phyloP scores from a whole-genome alignment of 768 basidiomycete genomes.

The Candolleomyces efflorescens region DNA sequence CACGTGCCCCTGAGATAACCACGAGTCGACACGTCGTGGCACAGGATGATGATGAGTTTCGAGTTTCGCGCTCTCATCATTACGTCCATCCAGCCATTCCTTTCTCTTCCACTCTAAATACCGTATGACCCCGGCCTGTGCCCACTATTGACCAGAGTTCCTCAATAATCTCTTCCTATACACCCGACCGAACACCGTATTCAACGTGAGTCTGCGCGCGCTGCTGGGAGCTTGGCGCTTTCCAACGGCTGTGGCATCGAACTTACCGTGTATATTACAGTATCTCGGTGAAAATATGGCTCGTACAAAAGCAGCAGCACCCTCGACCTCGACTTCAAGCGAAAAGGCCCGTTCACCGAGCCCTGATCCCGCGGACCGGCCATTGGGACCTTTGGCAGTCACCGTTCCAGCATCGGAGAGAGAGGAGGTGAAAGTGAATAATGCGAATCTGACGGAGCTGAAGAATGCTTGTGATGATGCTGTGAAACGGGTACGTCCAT shows the following conservation, averaged over 20 bases:
- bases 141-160: neutral
- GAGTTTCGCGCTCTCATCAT: neutral
- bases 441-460: constrained; percentile 50
- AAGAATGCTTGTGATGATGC: constrained; percentile 84
- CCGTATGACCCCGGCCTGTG: too few relatives aligned
- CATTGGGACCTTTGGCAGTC: constrained; percentile 52
- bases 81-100: neutral
- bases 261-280: neutral
- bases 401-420: constrained; percentile 38
- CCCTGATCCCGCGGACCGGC: constrained; percentile 34
- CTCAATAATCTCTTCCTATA: too few relatives aligned
- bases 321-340: neutral
- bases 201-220: too few relatives aligned
- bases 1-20: constrained; percentile 4
- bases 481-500: constrained; percentile 68
- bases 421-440: constrained; percentile 60
- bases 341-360: constrained; percentile 6
- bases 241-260: neutral
- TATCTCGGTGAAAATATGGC: neutral
- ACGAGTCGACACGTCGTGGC: constrained; percentile 10
- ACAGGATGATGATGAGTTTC: too few relatives aligned
- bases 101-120: neutral
- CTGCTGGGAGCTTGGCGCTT: neutral
- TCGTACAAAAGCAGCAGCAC: constrained; percentile 2
- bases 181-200: too few relatives aligned